phyloP scores from a whole-genome alignment of 192 early-diverging fungal species.

The Backusella psychrophila region DNA sequence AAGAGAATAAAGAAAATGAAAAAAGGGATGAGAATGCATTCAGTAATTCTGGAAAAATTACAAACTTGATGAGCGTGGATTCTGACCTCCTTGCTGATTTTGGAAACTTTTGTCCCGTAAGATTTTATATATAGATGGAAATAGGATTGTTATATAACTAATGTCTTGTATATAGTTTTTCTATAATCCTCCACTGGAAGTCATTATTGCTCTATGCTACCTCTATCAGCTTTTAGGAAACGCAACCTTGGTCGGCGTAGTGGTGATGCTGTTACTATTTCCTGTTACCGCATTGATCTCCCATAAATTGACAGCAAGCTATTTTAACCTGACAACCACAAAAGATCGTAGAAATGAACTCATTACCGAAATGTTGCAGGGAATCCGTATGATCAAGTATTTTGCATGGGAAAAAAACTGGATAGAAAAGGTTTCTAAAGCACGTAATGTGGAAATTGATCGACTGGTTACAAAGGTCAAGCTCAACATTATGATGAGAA shows the following conservation, averaged over 20 bases:
- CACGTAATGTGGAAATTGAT: conserved; percentile 17
- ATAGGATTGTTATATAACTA: not conserved
- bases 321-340: conserved; percentile 43
- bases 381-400: conserved; percentile 53
- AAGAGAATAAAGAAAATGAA: conserved; percentile 16
- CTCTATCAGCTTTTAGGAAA: conserved; percentile 56
- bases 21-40: conserved; percentile 29
- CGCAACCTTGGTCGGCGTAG: conserved; percentile 34
- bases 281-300: conserved; percentile 32
- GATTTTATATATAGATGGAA: not conserved
- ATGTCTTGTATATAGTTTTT: conserved; percentile 26
- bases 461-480: conserved; percentile 27
- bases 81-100: conserved; percentile 48
- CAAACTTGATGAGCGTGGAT: conserved; percentile 61
- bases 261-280: conserved; percentile 38
- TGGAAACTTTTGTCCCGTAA: conserved; percentile 35
- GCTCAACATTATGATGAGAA: conserved; percentile 6
- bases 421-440: conserved; percentile 20
- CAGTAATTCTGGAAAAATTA: conserved; percentile 48
- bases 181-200: conserved; percentile 50
- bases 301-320: conserved; percentile 16
- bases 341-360: conserved; percentile 65
- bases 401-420: conserved; percentile 52
- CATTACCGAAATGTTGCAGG: conserved; percentile 55
- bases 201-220: conserved; percentile 52